Evolutionary conservation across 2,329 filamentous ascomycete genomes (phyloP), one percentile per base, ranked within the genome.

Genomic region (Hymenoscyphus linearis): DNA sequence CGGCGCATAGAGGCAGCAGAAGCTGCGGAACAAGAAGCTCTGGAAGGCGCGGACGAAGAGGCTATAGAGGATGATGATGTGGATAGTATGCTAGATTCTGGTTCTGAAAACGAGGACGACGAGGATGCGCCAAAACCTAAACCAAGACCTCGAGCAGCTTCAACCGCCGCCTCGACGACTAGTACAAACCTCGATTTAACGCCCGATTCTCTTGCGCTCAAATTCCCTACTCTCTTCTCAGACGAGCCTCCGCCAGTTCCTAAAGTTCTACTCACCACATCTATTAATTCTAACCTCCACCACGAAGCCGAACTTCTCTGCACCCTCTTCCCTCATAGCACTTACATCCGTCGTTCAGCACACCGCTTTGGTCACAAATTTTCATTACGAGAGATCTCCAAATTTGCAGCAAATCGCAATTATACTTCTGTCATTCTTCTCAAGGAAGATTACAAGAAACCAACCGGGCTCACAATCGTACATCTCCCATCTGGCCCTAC

Each of bases 201-300:
- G 9, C 85, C 85, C 1, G 76, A 83, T 31, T 83, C 82, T 7
- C 77, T 87, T 40, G 76, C 83, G 14, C 76, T 80, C 66, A 85
- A 86, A 70, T 88, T 88, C 69, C 84, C 85, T 31, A 79, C 80
- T 1, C 80, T 88, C 37, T 88, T 88, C 71, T 79, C 77, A 63
- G 83, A 86, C 56, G 74, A 81, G 68, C 84, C 80, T 36, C 84
- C 80, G 55, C 82, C 79, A 60, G 76, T 77, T 62, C 93, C 95
- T 57, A 96, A 97, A 76, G 86, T 98, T 65, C 86, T 99, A 44
- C 84, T 99, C 71, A 99, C 95, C 0, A 98, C 95, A 7, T 90
- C 87, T 13, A 81, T 97, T 70, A 93, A 96, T 77, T 91, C 90
- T 13, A 93, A 88, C 1, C 84, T 98, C 13, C 93, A 99, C 79